Evolutionary conservation across 78 protist genomes (phyloP).

Genomic region (Paulinella micropora): DNA sequence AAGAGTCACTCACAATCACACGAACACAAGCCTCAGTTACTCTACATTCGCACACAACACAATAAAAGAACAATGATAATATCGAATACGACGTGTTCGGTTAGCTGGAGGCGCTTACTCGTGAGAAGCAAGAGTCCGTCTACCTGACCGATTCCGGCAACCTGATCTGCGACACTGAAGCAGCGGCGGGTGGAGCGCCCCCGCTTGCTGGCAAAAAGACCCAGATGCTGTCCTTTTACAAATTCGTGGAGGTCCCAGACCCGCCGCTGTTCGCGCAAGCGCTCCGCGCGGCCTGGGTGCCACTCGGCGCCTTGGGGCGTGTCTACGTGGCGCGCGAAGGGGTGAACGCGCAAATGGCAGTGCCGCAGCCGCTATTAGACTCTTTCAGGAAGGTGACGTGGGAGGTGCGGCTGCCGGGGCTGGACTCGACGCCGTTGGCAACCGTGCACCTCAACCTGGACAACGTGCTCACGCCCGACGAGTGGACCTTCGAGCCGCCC

Average conservation of each 20-base stretch:
- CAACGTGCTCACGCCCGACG: too few relatives aligned
- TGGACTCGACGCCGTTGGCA: too few relatives aligned
- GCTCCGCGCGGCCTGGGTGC: not conserved
- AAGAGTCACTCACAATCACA: too few relatives aligned
- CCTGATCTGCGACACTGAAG: not conserved
- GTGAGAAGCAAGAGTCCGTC: too few relatives aligned
- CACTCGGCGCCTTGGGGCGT: not conserved
- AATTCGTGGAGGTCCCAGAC: not conserved
- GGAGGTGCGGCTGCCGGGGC: not conserved
- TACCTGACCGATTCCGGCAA: not conserved
- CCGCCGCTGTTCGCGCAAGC: not conserved
- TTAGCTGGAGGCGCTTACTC: too few relatives aligned
- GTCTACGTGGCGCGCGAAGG: constrained; percentile 6
- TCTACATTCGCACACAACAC: too few relatives aligned
- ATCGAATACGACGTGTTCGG: too few relatives aligned
- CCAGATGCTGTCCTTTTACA: not conserved
- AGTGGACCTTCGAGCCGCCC: too few relatives aligned
- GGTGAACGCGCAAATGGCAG: not conserved
- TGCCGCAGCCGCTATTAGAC: not conserved
- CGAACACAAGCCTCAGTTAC: too few relatives aligned
- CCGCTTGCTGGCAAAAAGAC: not conserved
- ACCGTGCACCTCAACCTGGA: too few relatives aligned
- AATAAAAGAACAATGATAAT: too few relatives aligned
- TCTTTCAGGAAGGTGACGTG: not conserved
- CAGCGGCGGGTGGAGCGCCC: not conserved